Evolutionary conservation across 768 basidiomycete species (phyloP), one percentile per base, ranked within the genome.

Genomic region (Termitomyces sp.): DNA sequence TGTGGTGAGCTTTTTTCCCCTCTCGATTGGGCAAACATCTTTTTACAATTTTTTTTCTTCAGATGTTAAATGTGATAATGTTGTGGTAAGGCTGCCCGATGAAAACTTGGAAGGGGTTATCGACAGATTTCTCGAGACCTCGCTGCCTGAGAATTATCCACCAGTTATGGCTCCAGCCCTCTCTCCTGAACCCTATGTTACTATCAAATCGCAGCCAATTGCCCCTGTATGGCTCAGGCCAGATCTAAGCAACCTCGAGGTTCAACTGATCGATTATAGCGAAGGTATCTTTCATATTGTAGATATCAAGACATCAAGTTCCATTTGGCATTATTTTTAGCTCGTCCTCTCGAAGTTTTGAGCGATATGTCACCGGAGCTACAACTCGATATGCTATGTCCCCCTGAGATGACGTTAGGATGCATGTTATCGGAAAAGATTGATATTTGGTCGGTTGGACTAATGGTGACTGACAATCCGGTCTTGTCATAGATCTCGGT

Each of bases 221-320:
- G 1, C 9, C 16, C 55, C 55, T 21, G 12, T 21, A 8, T 50
- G 55, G 55, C 37, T 56, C 11, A 25, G 10, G 10, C 16, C 45
- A 14, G 55, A 50, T 12, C 21, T 50, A 3, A 28, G 45, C 3
- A 35, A 56, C 21, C 28, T 56, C 1, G 10, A 34, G 17, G 30
- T 56, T 7, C 28, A 50, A 40, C 37, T 56, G 8, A 50, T 56
- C 9, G 48, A 56, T 47, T 56, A 50, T 12, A 40, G 55, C 1
- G 28, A 49, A 34, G 55, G 55, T 56, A 39, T 10, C 5, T 8
- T 1, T 3, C 4, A 16, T 1, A 3, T 39, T 14, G 12, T 16
- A 2, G 16, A 16, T 19, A 16, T 12, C n/a, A n/a, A n/a, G n/a
- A n/a, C n/a, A n/a, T n/a, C 27, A 8, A 41, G 27, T 30, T n/a